Conservation (phyloP, 2,329 filamentous ascomycete genomes). For the Bipolaris victoriae region DNA sequence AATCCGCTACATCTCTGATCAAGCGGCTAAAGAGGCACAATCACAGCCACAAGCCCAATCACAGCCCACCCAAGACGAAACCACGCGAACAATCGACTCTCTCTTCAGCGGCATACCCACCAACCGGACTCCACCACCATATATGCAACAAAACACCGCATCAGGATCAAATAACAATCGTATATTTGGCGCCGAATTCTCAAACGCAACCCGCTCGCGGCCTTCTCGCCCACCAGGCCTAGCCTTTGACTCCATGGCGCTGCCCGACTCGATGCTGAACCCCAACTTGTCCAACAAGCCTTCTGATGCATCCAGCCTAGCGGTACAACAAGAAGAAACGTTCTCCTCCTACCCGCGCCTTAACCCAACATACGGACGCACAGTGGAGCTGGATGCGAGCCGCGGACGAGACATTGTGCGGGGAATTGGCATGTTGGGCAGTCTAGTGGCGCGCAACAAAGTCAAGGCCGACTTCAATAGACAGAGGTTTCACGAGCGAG, state of each 20-base stretch:
- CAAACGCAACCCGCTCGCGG: conserved; percentile 3
- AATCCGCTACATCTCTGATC: conserved; percentile 1
- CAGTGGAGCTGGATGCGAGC: conserved; percentile 43
- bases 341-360: conserved; percentile 43
- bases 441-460: conserved; percentile 59
- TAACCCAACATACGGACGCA: conserved; percentile 50
- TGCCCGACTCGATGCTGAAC: conserved; percentile 19
- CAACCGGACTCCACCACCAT: conserved; percentile 4
- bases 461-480: conserved; percentile 61
- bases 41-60: background rate
- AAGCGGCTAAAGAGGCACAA: conserved; percentile 3
- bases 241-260: conserved; percentile 30
- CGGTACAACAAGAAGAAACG: conserved; percentile 26
- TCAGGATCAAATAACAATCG: conserved; percentile 5
- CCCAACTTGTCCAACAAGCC: conserved; percentile 28
- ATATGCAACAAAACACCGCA: background rate
- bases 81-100: conserved; percentile 31
- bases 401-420: conserved; percentile 55
- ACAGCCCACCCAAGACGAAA: conserved; percentile 12
- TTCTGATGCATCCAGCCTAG: conserved; percentile 17
- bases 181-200: conserved; percentile 30
- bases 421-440: conserved; percentile 54
- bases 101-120: conserved; percentile 27
- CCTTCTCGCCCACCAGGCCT: conserved; percentile 11
- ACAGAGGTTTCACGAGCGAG: conserved; percentile 77